These are phyloP conservation scores for Boletus insuetus DNA, from an alignment of 768 basidiomycete genomes.

Conservation along the genomic window DNA sequence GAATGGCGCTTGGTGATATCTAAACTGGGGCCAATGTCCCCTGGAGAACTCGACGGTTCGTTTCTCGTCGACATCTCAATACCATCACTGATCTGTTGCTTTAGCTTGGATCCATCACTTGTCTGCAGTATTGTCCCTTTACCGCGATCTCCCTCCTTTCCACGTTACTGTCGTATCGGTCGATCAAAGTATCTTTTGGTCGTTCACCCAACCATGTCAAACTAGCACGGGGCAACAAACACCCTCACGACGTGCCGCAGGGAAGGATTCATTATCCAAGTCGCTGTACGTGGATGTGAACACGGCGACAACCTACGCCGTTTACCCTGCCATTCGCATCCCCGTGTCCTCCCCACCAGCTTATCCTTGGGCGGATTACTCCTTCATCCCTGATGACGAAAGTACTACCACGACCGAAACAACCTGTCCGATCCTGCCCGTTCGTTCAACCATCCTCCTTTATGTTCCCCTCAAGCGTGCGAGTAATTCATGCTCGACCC, in stretches of 20 bases:
- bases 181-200: slow-evolving; percentile 59
- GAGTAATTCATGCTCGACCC: slow-evolving; percentile 43
- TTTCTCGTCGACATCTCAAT: slow-evolving; percentile 5
- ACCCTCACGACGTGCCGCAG: slow-evolving; percentile 27
- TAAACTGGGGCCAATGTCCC: slow-evolving; percentile 60
- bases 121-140: slow-evolving; percentile 36
- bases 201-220: slow-evolving; percentile 41
- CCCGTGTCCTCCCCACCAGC: slow-evolving; percentile 41
- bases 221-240: slow-evolving; percentile 19
- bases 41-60: slow-evolving; percentile 65
- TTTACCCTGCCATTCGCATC: slow-evolving; percentile 42
- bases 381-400: slow-evolving; percentile 35
- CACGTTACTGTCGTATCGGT: slow-evolving; percentile 63
- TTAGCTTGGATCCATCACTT: slow-evolving; percentile 69
- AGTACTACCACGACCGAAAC: slow-evolving; percentile 25
- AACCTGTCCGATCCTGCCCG: slow-evolving; percentile 47
- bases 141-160: slow-evolving; percentile 45
- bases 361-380: slow-evolving; percentile 23
- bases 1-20: slow-evolving; percentile 81
- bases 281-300: slow-evolving; percentile 34
- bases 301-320: slow-evolving; percentile 46
- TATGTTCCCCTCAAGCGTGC: slow-evolving; percentile 44
- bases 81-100: slow-evolving; percentile 2
- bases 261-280: slow-evolving; percentile 31
- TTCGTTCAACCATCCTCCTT: slow-evolving; percentile 57